phyloP scores from a whole-genome alignment of 169 alveolate genomes.

The Hepatocystis sp. region DNA sequence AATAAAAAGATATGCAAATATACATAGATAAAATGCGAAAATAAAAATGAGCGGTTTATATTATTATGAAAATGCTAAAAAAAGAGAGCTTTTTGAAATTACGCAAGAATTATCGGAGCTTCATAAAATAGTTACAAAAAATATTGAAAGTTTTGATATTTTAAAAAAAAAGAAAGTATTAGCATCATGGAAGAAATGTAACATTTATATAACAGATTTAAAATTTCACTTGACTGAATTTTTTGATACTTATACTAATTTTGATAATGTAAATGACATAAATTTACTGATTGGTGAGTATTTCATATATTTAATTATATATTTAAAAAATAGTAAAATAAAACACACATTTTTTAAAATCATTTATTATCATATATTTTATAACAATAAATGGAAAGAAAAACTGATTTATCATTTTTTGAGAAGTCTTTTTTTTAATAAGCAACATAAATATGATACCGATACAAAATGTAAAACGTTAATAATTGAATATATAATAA shows the following conservation, averaged over 20 bases:
- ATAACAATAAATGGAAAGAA: conserved; percentile 65
- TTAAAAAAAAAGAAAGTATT: conserved; percentile 39
- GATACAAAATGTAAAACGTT: conserved; percentile 39
- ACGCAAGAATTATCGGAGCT: conserved; percentile 30
- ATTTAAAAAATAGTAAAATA: conserved; percentile 40
- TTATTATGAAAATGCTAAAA: conserved; percentile 47
- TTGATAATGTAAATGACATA: conserved; percentile 51
- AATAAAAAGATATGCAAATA: too few species aligned
- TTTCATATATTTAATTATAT: conserved; percentile 57
- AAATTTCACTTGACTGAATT: conserved; percentile 32
- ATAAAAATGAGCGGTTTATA: conserved; percentile 51
- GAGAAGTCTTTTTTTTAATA: conserved; percentile 43
- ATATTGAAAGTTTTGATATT: conserved; percentile 9
- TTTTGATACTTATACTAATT: conserved; percentile 57
- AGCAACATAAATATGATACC: conserved; percentile 2
- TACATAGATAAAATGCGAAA: background rate
- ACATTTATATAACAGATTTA: conserved; percentile 53
- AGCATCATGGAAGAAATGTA: conserved; percentile 52
- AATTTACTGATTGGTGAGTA: conserved; percentile 72
- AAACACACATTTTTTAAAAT: conserved; percentile 30
- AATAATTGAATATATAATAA: conserved; percentile 66
- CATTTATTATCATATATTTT: conserved; percentile 45
- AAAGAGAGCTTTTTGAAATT: conserved; percentile 54
- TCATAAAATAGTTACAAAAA: conserved; percentile 51
- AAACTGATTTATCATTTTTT: conserved; percentile 51